Base-by-base conservation (phyloP, 1,139 yeast species). In the Pichia sp. region DNA sequence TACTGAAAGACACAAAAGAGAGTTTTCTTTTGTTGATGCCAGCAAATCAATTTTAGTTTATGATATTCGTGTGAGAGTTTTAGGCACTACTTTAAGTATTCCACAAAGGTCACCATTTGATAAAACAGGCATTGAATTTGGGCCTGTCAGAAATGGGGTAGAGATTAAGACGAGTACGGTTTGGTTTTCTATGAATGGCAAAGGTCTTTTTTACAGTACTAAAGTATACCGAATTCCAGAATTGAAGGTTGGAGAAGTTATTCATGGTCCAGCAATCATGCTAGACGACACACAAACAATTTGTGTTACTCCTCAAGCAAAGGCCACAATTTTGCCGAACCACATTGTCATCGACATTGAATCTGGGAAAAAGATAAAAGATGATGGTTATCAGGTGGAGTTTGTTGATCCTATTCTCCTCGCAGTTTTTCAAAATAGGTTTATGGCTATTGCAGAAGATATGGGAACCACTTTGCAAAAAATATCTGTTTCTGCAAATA, bases 21-120 rank as follows among this genome's bases (percentile, higher is more conserved):
- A 87, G 66, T 87, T 86, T 71, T 92, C 92, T 0, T 87, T 87
- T 66, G 70, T 79, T 8, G 80, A 84, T 59, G 80, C 81, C 30
- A 47, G 41, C n/a, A 78, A 86, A 47, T 77, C 75, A 32, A 81
- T 90, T 11, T 71, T 90, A 45, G 90, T 90, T 19, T 95, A 89
- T 64, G 97, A 90, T 67, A 78, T 90, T 40, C 84, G 96, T 62
- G 88, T 89, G 0, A 76, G 90, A 53, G 84, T 74, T 44, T 89
- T 84, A 68, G 79, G 81, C 32, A 90, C 90, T 0, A 72, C 78
- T 40, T 73, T 79, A 1, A 60, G 67, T 36, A 56, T 70, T 1
- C 60, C 80, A 42, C 67, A 67, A 10, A 67, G 64, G 13, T 32
- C 36, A 10, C 36, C 36, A 1, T 65, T 62, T 1, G 69, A 73